phyloP scores from a whole-genome alignment of 805 yeast genomes.

The Isabelozyma rhagii region DNA sequence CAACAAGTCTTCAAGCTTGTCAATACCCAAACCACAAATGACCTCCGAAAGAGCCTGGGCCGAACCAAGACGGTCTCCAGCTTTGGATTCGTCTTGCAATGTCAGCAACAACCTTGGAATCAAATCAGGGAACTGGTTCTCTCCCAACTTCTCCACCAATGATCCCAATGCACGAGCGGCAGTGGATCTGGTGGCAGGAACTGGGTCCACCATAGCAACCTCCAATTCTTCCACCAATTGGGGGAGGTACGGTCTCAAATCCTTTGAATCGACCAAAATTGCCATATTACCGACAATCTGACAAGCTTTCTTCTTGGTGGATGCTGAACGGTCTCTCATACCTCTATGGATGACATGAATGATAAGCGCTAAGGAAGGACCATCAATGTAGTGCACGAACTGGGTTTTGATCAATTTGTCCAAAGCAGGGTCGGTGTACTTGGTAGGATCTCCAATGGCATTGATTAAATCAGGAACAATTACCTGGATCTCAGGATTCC shows the following conservation, averaged over 20 bases:
- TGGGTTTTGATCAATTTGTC: conserved; percentile 85
- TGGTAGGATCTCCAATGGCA: conserved; percentile 96
- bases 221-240: conserved; percentile 80
- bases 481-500: conserved; percentile 95
- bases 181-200: conserved; percentile 93
- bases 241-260: conserved; percentile 78
- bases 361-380: conserved; percentile 93
- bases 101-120: conserved; percentile 77
- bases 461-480: conserved; percentile 81
- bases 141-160: conserved; percentile 93
- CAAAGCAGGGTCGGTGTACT: conserved; percentile 80
- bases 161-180: conserved; percentile 98
- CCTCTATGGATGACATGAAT: conserved; percentile 95
- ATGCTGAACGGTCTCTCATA: conserved; percentile 90
- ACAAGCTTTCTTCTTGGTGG: conserved; percentile 88
- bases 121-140: conserved; percentile 88
- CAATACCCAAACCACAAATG: conserved; percentile 83
- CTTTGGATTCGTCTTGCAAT: conserved; percentile 68
- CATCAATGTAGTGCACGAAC: conserved; percentile 96
- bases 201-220: conserved; percentile 97
- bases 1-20: conserved; percentile 82
- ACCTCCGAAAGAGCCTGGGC: conserved; percentile 97
- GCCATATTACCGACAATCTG: conserved; percentile 99
- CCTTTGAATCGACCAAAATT: conserved; percentile 84
- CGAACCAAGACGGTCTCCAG: conserved; percentile 93